Evolutionary conservation across 805 yeast species (phyloP).

Genomic region (Candida stauntonica): DNA sequence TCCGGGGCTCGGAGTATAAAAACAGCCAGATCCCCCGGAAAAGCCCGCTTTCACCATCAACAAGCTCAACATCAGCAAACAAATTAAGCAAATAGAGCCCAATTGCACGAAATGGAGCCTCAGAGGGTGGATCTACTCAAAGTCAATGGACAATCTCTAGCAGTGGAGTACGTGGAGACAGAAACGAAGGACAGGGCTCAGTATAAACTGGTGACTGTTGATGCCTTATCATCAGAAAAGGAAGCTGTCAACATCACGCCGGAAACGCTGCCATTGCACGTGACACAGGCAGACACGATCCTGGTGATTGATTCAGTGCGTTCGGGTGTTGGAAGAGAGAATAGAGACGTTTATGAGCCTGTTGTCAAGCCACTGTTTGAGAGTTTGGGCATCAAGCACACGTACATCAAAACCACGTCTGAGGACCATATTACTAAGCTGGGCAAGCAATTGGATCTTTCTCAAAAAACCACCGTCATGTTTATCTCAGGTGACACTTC

Average conservation of each 20-base stretch:
- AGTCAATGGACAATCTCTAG: neutral
- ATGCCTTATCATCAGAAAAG: neutral
- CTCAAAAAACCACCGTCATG: slow-evolving; percentile 39
- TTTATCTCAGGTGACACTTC: slow-evolving; percentile 87
- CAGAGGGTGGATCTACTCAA: slow-evolving; percentile 1
- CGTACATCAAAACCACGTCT: slow-evolving; percentile 41
- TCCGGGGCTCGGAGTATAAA: too few relatives aligned
- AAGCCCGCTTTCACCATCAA: too few relatives aligned
- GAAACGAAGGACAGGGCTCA: slow-evolving; percentile 3
- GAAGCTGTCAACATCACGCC: neutral
- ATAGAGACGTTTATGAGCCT: slow-evolving; percentile 36
- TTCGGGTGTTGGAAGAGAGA: slow-evolving; percentile 35
- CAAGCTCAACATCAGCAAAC: too few relatives aligned
- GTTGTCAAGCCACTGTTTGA: slow-evolving; percentile 47
- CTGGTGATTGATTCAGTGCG: slow-evolving; percentile 32
- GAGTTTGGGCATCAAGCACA: slow-evolving; percentile 32
- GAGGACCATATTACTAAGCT: slow-evolving; percentile 36
- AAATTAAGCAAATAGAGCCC: neutral
- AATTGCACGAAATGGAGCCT: neutral
- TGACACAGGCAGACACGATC: slow-evolving; percentile 10
- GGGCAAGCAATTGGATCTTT: slow-evolving; percentile 30
- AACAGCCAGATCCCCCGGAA: too few relatives aligned
- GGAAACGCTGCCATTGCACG: slow-evolving; percentile 9
- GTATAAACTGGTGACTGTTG: slow-evolving; percentile 1
- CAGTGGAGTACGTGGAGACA: slow-evolving; percentile 2